A percentile compares a stretch with the other conserved stretches of the same genome.
Conservation (phyloP, 441 rosid genomes). For the Cnidoscolus chayamansa region DNA sequence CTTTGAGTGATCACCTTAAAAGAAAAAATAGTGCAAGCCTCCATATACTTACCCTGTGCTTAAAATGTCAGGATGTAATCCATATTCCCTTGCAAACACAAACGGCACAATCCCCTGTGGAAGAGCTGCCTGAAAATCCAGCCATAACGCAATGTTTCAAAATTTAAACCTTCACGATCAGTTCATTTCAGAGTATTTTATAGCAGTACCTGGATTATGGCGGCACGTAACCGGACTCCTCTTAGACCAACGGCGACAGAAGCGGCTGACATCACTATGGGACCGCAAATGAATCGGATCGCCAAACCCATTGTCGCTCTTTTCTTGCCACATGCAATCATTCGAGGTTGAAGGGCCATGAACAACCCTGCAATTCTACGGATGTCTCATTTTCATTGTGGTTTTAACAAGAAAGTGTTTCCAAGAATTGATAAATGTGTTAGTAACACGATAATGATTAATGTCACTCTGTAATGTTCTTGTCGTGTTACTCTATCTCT, state of each 20-base stretch:
- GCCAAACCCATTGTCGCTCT: slow-evolving; percentile 63
- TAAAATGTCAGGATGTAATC: slow-evolving; percentile 65
- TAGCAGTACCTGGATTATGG: slow-evolving; percentile 61
- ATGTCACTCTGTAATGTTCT: too few relatives aligned
- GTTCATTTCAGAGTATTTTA: too few relatives aligned
- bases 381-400: neutral
- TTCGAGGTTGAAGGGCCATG: slow-evolving; percentile 78
- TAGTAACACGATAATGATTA: neutral
- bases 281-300: slow-evolving; percentile 60
- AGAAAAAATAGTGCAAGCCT: neutral
- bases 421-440: neutral
- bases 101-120: slow-evolving; percentile 84
- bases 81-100: slow-evolving; percentile 76
- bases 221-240: slow-evolving; percentile 55
- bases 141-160: neutral
- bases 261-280: slow-evolving; percentile 54
- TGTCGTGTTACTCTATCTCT: too few relatives aligned
- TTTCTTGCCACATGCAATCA: slow-evolving; percentile 62
- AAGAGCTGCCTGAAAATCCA: slow-evolving; percentile 59
- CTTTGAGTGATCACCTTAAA: neutral
- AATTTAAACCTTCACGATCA: too few relatives aligned
- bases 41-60: slow-evolving; percentile 58
- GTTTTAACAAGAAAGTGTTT: neutral
- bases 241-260: slow-evolving; percentile 53
- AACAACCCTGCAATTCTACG: slow-evolving; percentile 47